Conservation (phyloP, 73 alveolate species). For the Paramecium caudatum region DNA sequence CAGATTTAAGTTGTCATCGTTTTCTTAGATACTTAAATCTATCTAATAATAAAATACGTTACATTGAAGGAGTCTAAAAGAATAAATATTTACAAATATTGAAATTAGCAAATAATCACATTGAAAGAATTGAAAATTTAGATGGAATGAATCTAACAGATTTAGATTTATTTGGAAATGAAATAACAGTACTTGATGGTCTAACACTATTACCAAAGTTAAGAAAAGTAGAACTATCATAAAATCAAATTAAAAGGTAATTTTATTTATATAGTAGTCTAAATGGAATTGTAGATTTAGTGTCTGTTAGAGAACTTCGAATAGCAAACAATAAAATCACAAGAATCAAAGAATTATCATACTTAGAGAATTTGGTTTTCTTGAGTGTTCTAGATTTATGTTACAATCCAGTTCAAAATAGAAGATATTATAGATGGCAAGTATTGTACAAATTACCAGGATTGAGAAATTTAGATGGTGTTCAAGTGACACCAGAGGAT, state of each 20-base stretch:
- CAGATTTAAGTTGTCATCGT: conserved; percentile 78
- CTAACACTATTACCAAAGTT: conserved; percentile 79
- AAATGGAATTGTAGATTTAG: conserved; percentile 85
- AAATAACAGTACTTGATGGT: conserved; percentile 77
- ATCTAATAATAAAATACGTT: conserved; percentile 86
- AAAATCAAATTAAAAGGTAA: conserved; percentile 84
- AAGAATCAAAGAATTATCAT: conserved; percentile 83
- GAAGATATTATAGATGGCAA: conserved; percentile 86
- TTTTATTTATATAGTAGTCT: too few relatives aligned
- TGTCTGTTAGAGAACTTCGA: conserved; percentile 82
- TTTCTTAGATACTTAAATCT: conserved; percentile 89
- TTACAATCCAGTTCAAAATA: conserved; percentile 89
- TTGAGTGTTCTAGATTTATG: conserved; percentile 93
- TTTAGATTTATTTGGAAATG: conserved; percentile 80
- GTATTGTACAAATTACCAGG: conserved; percentile 92
- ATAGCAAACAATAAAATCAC: conserved; percentile 83
- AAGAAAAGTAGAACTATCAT: conserved; percentile 85
- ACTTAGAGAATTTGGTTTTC: conserved; percentile 86
- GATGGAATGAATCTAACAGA: conserved; percentile 86
- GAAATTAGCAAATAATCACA: conserved; percentile 86
- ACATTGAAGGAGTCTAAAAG: conserved; percentile 86
- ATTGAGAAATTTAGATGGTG: conserved; percentile 93
- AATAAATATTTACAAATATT: conserved; percentile 83
- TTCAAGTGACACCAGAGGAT: conserved; percentile 89
- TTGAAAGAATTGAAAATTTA: conserved; percentile 86